Evolutionary conservation across 768 basidiomycete genomes (phyloP), one percentile per base, ranked within the genome.

Genomic region (Podaxis sp.): DNA sequence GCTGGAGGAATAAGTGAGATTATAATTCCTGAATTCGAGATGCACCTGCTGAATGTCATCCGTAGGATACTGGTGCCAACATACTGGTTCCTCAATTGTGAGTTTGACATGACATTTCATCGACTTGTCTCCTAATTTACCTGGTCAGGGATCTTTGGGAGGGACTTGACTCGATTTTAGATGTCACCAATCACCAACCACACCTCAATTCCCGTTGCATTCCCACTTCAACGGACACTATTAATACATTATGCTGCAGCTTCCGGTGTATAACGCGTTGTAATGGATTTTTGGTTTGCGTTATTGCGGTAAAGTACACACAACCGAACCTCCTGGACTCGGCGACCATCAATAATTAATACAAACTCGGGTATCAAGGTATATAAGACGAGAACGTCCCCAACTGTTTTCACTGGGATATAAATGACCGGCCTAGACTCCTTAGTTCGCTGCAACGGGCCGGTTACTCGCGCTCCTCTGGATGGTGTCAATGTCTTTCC

Each of bases 11-110:
- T 73, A 89, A 86, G 86, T 86, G 65, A 67, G 81, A 79, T 13
- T 7, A 22, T 51, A 17, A 37, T 55, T 37, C 38, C 8, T 12
- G 6, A 36, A 7, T 49, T 22, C 7, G 38, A 24, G 3, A 24
- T 56, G 24, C n/a, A 61, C 19, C 22, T 52, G 36, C 47, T 41
- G 58, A 46, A 37, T 33, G 27, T 33, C 61, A 46, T 62, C 50
- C 64, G 64, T 63, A 87, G 86, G 69, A 88, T 89, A 57, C 72
- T 89, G 19, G 85, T 89, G 0, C 87, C 87, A 25, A 77, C 78
- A n/a, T 88, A 86, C 66, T 88, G 86, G 88, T 89, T 89, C 77
- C 70, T 89, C 67, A 89, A 87, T 70, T 90, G 88, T 85, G 65
- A 66, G 83, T 68, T 38, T 64, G 66, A 52, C 50, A 41, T 59